phyloP scores from a whole-genome alignment of 1,139 yeast species.

The Lodderomyces margitis region DNA sequence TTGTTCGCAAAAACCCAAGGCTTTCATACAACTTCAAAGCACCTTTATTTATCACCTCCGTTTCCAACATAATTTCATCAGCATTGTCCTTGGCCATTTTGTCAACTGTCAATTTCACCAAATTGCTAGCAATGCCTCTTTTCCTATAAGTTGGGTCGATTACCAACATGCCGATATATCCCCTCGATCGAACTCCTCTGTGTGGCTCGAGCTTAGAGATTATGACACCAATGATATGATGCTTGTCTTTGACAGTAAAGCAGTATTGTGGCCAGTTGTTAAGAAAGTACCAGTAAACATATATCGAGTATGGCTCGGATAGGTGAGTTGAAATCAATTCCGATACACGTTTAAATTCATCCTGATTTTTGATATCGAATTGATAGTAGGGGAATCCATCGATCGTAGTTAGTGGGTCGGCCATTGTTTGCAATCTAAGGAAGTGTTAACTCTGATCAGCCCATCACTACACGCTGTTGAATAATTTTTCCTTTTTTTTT shows the following conservation, averaged over 20 bases:
- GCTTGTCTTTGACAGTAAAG: slow-evolving; percentile 29
- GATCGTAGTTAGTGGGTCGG: slow-evolving; percentile 8
- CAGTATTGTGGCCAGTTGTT: slow-evolving; percentile 50
- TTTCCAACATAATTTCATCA: slow-evolving; percentile 88
- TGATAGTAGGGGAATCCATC: slow-evolving; percentile 21
- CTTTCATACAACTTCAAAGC: slow-evolving; percentile 81
- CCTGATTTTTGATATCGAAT: slow-evolving; percentile 23
- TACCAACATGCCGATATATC: slow-evolving; percentile 95
- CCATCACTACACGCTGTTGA: too few relatives aligned
- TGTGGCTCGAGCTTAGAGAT: slow-evolving; percentile 85
- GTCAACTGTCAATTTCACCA: slow-evolving; percentile 65
- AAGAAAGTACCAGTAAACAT: slow-evolving; percentile 49
- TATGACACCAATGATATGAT: slow-evolving; percentile 65
- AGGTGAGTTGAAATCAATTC: slow-evolving; percentile 34
- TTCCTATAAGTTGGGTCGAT: slow-evolving; percentile 73
- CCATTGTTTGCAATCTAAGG: not conserved
- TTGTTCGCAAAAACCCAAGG: slow-evolving; percentile 80
- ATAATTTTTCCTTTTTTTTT: too few relatives aligned
- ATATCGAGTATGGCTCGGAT: slow-evolving; percentile 48
- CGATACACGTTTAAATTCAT: slow-evolving; percentile 33
- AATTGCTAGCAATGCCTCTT: slow-evolving; percentile 71
- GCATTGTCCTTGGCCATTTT: slow-evolving; percentile 62
- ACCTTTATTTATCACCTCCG: slow-evolving; percentile 78
- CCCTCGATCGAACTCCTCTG: slow-evolving; percentile 67
- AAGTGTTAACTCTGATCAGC: too few relatives aligned